Evolutionary conservation across 805 yeast species (phyloP), one percentile per base, ranked within the genome.

Genomic region (Saccharomycopsis synnaedendra): DNA sequence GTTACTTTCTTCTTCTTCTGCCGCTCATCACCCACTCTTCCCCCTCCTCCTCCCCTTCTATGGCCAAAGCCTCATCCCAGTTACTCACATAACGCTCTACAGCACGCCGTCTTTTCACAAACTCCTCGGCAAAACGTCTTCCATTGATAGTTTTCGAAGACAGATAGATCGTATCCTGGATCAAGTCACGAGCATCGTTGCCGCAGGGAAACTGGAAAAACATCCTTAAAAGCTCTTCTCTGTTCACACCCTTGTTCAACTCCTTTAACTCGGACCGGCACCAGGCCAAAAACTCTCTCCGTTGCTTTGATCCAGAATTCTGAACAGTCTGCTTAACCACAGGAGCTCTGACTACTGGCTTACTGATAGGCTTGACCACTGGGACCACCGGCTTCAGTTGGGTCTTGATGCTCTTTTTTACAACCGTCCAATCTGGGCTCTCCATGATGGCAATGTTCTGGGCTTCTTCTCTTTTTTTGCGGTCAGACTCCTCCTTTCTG

Each of bases 81-180:
- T 79, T 71, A 55, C 76, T 69, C 5, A 75, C 71, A 32, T 64
- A 63, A 38, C 60, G 73, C 57, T 88, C 97, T 48, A 86, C 89
- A 44, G 69, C 72, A 51, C 72, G 74, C 59, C 93, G 81, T 60
- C 84, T 79, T 64, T 81, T 83, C 60, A 82, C 70, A 62, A 93
- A 93, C 60, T 93, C 98, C 48, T 74, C 76, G 0, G 98, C 96
- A 69, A 89, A 90, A 55, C 95, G 74, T 60, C 96, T 80, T 29
- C 97, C 97, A 62, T 93, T 96, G 84, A 90, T 80, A 1, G 89
- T 82, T 3, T 89, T 75, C 39, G 95, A 83, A 51, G 87, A 84
- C 30, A 93, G 80, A 66, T 87, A 88, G 50, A 90, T 79, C 8
- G 96, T 86, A 59, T 90, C 98, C 1, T 95, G 82, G 60, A 90